These are phyloP conservation scores for Nicotiana noctiflora DNA, from an alignment of 257 asterid species.

Conservation along the genomic window DNA sequence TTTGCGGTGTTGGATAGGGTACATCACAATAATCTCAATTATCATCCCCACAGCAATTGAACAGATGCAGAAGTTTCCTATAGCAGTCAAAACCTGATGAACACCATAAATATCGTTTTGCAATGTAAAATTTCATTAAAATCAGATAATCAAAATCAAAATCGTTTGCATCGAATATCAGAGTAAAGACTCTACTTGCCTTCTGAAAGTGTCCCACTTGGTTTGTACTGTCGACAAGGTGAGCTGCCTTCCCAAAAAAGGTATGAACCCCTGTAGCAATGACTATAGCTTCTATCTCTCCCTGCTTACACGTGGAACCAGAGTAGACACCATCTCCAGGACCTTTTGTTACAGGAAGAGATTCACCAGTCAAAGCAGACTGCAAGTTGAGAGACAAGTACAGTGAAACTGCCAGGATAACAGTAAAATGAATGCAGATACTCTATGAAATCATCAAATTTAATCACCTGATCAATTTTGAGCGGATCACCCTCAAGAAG, in stretches of 20 bases:
- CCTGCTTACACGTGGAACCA: slow-evolving; percentile 98
- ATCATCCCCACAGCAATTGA: slow-evolving; percentile 94
- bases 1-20: slow-evolving; percentile 79
- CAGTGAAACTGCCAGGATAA: slow-evolving; percentile 6
- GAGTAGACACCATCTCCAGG: slow-evolving; percentile 96
- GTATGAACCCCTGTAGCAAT: slow-evolving; percentile 98
- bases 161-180: neutral
- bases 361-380: slow-evolving; percentile 98
- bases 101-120: neutral
- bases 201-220: slow-evolving; percentile 97
- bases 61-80: slow-evolving; percentile 97
- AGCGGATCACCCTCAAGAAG: slow-evolving; percentile 94
- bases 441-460: slow-evolving; percentile 11
- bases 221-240: slow-evolving; percentile 87
- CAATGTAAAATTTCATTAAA: neutral
- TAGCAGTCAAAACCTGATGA: slow-evolving; percentile 87
- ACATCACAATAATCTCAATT: slow-evolving; percentile 86
- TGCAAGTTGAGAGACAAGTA: slow-evolving; percentile 27
- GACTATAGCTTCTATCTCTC: slow-evolving; percentile 87
- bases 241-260: slow-evolving; percentile 96
- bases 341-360: slow-evolving; percentile 93
- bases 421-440: neutral
- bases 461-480: slow-evolving; percentile 82
- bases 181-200: slow-evolving; percentile 32
- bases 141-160: neutral